These are phyloP conservation scores for Coix lacrymajobi DNA, from an alignment of 176 grass and related monocot genomes.

Conservation along the genomic window DNA sequence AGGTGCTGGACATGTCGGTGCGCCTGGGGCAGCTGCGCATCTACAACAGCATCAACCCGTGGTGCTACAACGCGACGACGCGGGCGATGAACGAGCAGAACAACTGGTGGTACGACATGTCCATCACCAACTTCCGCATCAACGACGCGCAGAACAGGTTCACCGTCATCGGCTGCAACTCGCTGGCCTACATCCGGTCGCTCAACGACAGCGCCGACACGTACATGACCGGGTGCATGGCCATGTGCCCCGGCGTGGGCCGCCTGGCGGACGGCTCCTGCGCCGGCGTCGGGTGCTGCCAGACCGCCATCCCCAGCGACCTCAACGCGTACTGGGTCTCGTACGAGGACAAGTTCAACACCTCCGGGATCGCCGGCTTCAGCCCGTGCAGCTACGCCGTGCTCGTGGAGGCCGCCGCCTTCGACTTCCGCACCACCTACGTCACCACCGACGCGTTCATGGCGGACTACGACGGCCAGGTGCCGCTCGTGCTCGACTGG, in stretches of 20 bases:
- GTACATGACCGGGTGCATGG: slow-evolving; percentile 55
- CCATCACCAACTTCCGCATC: slow-evolving; percentile 51
- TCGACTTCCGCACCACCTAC: slow-evolving; percentile 45
- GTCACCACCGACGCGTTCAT: slow-evolving; percentile 44
- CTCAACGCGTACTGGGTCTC: slow-evolving; percentile 32
- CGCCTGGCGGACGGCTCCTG: slow-evolving; percentile 37
- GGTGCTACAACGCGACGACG: slow-evolving; percentile 46
- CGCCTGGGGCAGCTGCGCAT: slow-evolving; percentile 34
- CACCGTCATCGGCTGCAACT: slow-evolving; percentile 71
- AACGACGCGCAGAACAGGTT: slow-evolving; percentile 58
- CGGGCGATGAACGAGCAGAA: not conserved
- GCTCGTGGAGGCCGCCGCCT: slow-evolving; percentile 46
- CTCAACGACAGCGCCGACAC: not conserved
- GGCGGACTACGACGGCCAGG: not conserved
- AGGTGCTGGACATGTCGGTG: slow-evolving; percentile 44
- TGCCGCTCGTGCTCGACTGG: slow-evolving; percentile 69
- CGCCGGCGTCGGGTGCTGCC: slow-evolving; percentile 75
- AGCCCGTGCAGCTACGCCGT: slow-evolving; percentile 55
- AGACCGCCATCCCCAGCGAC: slow-evolving; percentile 45
- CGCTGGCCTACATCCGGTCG: slow-evolving; percentile 42
- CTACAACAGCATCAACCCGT: slow-evolving; percentile 35
- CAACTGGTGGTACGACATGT: slow-evolving; percentile 44
- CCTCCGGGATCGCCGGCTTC: not conserved
- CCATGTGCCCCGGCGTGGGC: slow-evolving; percentile 25
- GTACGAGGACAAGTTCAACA: slow-evolving; percentile 43